Evolutionary conservation across 2,329 filamentous ascomycete species (phyloP).

Genomic region (Tolypocladium tropicale): DNA sequence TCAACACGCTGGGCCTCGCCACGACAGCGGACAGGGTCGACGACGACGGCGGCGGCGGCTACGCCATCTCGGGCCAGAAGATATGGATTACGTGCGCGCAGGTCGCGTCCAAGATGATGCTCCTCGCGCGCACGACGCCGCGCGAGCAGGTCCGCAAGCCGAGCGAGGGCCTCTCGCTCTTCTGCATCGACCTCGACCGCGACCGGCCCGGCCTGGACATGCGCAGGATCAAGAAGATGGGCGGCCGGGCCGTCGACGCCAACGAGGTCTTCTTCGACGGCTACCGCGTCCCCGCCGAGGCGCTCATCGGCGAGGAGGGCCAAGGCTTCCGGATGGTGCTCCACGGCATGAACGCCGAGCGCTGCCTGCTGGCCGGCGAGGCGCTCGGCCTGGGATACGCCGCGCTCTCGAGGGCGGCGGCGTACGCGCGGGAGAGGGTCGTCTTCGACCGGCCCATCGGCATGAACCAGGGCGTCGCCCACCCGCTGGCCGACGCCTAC

Average conservation of each 20-base stretch:
- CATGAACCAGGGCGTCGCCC: conserved; percentile 54
- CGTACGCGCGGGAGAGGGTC: conserved; percentile 56
- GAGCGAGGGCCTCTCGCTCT: conserved; percentile 67
- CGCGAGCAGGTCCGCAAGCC: conserved; percentile 57
- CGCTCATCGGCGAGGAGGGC: conserved; percentile 61
- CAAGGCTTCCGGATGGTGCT: conserved; percentile 72
- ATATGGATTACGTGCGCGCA: conserved; percentile 86
- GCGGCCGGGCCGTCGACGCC: conserved; percentile 68
- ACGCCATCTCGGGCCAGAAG: conserved; percentile 66
- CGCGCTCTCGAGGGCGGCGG: conserved; percentile 49
- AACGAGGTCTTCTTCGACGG: conserved; percentile 85
- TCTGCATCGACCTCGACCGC: conserved; percentile 68
- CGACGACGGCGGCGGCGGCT: conserved; percentile 45
- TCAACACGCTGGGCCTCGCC: conserved; percentile 63
- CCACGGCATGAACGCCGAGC: conserved; percentile 72
- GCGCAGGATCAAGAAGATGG: conserved; percentile 75
- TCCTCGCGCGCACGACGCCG: conserved; percentile 66
- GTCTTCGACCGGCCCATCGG: conserved; percentile 58
- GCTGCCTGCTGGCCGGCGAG: conserved; percentile 67
- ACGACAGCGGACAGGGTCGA: conserved; percentile 48
- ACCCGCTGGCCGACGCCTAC: conserved; percentile 55
- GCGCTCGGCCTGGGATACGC: conserved; percentile 72
- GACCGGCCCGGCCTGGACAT: conserved; percentile 50
- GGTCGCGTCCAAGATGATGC: conserved; percentile 72
- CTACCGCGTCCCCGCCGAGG: conserved; percentile 54